These are phyloP conservation scores for Pulicaria dysenterica DNA, from an alignment of 129 eudicot genomes.

Conservation along the genomic window DNA sequence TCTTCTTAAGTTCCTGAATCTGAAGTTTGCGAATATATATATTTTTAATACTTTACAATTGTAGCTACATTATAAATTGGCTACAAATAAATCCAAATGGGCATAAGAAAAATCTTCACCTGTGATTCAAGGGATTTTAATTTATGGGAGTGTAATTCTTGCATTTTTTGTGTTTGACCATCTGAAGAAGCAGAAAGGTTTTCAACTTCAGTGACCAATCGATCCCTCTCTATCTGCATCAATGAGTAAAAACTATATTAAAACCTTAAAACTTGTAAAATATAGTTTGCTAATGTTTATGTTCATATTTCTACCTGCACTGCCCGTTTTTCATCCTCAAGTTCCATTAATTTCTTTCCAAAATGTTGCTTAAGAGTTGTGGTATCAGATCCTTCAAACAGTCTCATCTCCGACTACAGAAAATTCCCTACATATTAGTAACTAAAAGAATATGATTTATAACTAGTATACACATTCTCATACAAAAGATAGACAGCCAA, in stretches of 20 bases:
- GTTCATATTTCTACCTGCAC: constrained; percentile 67
- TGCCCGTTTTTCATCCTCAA: constrained; percentile 91
- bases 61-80: background rate
- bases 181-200: constrained; percentile 80
- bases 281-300: constrained; percentile 1
- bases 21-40: constrained; percentile 22
- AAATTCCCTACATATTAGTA: constrained; percentile 11
- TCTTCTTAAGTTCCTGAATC: constrained; percentile 97
- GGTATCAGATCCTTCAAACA: constrained; percentile 77
- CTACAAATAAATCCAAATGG: constrained; percentile 12
- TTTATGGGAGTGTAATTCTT: constrained; percentile 84
- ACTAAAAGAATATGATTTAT: background rate
- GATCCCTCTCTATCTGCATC: constrained; percentile 91
- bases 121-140: constrained; percentile 89
- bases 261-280: background rate
- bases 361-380: constrained; percentile 95
- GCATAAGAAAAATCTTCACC: constrained; percentile 39
- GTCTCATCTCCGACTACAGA: constrained; percentile 93
- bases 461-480: background rate
- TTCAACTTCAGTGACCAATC: constrained; percentile 85
- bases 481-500: constrained; percentile 1
- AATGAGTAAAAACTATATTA: background rate
- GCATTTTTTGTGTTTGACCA: constrained; percentile 82
- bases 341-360: constrained; percentile 91
- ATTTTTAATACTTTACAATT: background rate